Conservation (phyloP, 2,329 filamentous ascomycete species). For the Peltaster fructicola region DNA sequence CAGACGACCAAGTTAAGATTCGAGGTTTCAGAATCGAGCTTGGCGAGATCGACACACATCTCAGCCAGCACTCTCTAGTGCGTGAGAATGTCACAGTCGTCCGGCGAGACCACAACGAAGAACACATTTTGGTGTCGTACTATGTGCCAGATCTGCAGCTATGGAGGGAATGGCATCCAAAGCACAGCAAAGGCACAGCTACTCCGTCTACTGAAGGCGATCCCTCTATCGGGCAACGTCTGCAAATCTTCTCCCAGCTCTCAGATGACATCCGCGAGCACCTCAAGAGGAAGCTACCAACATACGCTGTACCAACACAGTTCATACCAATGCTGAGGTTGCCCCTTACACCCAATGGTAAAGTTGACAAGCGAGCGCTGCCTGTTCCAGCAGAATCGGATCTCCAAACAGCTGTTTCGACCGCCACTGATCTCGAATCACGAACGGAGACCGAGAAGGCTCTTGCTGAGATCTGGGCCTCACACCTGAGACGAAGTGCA, state of each 20-base stretch:
- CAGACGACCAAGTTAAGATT: constrained; percentile 86
- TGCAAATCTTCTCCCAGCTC: constrained; percentile 38
- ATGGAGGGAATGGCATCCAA: constrained; percentile 52
- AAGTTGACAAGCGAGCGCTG: constrained; percentile 61
- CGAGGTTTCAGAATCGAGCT: constrained; percentile 91
- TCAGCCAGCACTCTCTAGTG: constrained; percentile 56
- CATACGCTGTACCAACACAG: constrained; percentile 58
- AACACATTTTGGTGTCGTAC: constrained; percentile 75
- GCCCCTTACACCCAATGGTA: constrained; percentile 71
- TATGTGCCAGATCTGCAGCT: constrained; percentile 65
- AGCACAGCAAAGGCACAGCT: constrained; percentile 13
- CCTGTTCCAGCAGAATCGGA: constrained; percentile 65
- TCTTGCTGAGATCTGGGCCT: constrained; percentile 57
- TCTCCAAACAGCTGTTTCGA: constrained; percentile 38
- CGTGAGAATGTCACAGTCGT: constrained; percentile 76
- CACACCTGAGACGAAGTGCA: constrained; percentile 45
- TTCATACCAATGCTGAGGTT: constrained; percentile 56
- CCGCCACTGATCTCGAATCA: constrained; percentile 25
- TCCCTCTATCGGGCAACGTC: constrained; percentile 4
- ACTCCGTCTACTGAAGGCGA: constrained; percentile 3
- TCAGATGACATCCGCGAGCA: constrained; percentile 46
- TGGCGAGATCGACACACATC: constrained; percentile 74
- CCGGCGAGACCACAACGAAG: constrained; percentile 66
- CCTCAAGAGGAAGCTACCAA: constrained; percentile 52
- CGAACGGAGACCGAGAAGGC: constrained; percentile 42